Conservation (phyloP, 371 early-diverging fungal genomes). For the Actinomucor elegans region DNA sequence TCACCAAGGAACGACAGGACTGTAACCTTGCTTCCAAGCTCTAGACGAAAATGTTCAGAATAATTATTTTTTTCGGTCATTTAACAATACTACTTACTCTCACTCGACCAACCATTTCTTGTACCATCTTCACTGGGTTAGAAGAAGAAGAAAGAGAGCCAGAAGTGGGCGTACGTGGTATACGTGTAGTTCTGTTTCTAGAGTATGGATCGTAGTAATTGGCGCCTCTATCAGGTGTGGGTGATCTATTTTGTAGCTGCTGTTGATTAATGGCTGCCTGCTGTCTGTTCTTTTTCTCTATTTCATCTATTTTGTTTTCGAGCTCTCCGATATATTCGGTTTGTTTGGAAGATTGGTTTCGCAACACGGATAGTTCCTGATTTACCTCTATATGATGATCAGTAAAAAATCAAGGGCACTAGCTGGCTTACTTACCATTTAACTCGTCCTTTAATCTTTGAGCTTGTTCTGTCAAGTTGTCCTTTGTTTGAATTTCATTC, state of each 20-base stretch:
- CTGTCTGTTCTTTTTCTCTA: conserved; percentile 35
- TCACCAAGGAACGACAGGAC: conserved; percentile 66
- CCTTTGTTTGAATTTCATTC: conserved; percentile 69
- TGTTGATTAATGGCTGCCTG: conserved; percentile 17
- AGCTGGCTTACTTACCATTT: conserved; percentile 38
- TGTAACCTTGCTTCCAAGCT: conserved; percentile 65
- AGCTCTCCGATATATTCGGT: conserved; percentile 33
- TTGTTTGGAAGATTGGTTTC: conserved; percentile 44
- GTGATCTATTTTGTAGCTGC: conserved; percentile 23
- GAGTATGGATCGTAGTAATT: conserved; percentile 36
- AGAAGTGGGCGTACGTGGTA: conserved; percentile 31
- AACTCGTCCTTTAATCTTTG: conserved; percentile 83
- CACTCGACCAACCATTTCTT: conserved; percentile 73
- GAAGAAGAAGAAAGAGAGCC: conserved; percentile 28
- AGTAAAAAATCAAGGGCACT: background rate
- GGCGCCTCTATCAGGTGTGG: conserved; percentile 32
- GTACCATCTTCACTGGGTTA: conserved; percentile 69
- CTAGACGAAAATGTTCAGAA: conserved; percentile 21
- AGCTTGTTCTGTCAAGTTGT: conserved; percentile 67
- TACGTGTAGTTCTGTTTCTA: conserved; percentile 31
- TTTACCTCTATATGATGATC: conserved; percentile 51
- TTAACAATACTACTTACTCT: conserved; percentile 50
- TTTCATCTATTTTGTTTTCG: conserved; percentile 36
- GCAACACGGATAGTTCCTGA: conserved; percentile 58
- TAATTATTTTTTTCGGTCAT: no score